These are phyloP conservation scores for Phascolomyces articulosus DNA, from an alignment of 371 early-diverging fungal species.

Conservation along the genomic window DNA sequence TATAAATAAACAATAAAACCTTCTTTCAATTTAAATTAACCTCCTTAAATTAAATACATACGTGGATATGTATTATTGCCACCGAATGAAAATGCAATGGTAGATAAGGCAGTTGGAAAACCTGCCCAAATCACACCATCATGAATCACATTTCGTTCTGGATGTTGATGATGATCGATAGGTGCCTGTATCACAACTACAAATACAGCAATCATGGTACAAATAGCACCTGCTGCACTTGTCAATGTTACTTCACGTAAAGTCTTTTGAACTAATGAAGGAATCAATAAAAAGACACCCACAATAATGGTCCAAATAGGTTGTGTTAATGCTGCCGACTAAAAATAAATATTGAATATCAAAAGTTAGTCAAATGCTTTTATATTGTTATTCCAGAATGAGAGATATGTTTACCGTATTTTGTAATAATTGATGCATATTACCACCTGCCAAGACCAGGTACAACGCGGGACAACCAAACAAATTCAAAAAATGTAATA, in stretches of 20 bases:
- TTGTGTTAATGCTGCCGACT: conserved; percentile 24
- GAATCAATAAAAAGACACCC: conserved; percentile 69
- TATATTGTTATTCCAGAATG: no score
- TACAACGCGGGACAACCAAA: conserved; percentile 80
- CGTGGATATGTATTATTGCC: conserved; percentile 65
- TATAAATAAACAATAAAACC: no score
- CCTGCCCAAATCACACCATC: conserved; percentile 51
- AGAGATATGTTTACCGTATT: no score
- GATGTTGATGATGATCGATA: conserved; percentile 18
- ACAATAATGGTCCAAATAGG: conserved; percentile 68
- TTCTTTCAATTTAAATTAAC: not conserved
- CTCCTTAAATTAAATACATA: conserved; percentile 1
- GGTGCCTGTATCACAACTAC: conserved; percentile 43
- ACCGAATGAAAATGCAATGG: conserved; percentile 67
- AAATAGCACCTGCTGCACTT: conserved; percentile 46
- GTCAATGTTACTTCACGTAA: conserved; percentile 78
- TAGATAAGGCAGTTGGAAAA: conserved; percentile 62
- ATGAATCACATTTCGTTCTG: conserved; percentile 15
- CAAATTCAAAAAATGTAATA: conserved; percentile 70
- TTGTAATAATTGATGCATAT: conserved; percentile 58
- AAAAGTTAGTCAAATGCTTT: no score
- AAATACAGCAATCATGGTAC: conserved; percentile 56
- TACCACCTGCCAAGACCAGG: conserved; percentile 75
- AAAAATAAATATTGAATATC: no score
- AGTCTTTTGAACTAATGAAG: conserved; percentile 71